Evolutionary conservation across 352 stramenopile genomes (phyloP), one percentile per base, ranked within the genome.

Genomic region (Globisporangium lucens): DNA sequence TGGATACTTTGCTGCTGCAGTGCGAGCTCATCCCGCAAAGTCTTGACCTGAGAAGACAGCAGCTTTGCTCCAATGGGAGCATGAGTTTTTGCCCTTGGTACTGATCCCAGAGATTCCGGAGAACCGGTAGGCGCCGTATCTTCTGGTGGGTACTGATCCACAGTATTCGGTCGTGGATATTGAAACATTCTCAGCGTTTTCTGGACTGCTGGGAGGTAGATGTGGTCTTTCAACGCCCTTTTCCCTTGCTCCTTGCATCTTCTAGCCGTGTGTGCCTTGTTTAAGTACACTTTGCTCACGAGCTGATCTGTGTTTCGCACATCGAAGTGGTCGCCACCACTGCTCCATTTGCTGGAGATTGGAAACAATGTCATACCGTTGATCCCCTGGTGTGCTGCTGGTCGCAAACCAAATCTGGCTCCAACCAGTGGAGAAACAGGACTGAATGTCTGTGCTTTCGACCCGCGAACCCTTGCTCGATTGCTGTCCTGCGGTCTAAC

Each of bases 21-120:
- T 43, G 74, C 51, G 10, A 85, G 60, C 63, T 69, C 69, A 20
- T 68, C 72, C 17, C 74, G 78, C 12, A 89, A 66, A 17, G 65
- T 67, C 2, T 77, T 60, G 2, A 89, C 38, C 29, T 85, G 77
- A 2, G 79, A 75, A 7, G 78, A 83, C 17, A 83, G 66, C 30
- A 84, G 29, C 20, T 75, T 78, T 15, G 71, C 74, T 1, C 76
- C 76, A 24, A 73, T 56, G 12, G 69, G 64, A 27, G 51, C 60
- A 24, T 24, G 8, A 36, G 47, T 3, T n/a, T 30, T 43, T 24
- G 15, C 17, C 35, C 27, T 52, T 9, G 33, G 27, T 13, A 17
- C n/a, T 52, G 56, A 17, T 30, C 56, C 12, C 1, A 41, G 69
- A 38, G 22, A 20, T 58, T 7, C 24, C 51, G 4, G 51, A 57